phyloP scores from a whole-genome alignment of 2,329 filamentous ascomycete species.

The Ophiostoma himal-ulmi region DNA sequence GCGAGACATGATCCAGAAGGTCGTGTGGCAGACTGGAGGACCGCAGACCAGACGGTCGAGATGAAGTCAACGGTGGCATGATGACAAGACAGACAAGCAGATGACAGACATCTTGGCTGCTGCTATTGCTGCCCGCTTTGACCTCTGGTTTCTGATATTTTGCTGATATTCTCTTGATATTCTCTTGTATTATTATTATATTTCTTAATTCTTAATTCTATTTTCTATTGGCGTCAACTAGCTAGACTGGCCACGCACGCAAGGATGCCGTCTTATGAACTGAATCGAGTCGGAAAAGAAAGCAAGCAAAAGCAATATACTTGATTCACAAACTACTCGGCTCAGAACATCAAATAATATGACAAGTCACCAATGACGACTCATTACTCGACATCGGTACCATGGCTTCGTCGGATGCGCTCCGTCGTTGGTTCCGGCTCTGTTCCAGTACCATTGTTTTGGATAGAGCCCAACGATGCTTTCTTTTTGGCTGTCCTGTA shows the following conservation, averaged over 20 bases:
- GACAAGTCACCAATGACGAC: slow-evolving; percentile 7
- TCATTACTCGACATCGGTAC: background rate
- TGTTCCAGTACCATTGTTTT: background rate
- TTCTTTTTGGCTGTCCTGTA: background rate
- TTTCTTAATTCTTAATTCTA: background rate
- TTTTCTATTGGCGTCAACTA: too few species aligned
- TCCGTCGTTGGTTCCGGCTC: background rate
- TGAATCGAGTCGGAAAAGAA: background rate
- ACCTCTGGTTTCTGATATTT: background rate
- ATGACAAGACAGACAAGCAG: background rate
- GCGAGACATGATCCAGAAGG: slow-evolving; percentile 4
- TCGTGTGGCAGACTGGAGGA: background rate
- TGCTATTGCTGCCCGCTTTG: background rate
- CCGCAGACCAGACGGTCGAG: background rate
- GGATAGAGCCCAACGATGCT: background rate
- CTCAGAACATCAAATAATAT: background rate
- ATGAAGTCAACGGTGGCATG: background rate
- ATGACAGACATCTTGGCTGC: background rate
- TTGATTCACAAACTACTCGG: too few species aligned
- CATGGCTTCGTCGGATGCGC: background rate
- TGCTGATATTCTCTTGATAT: too few species aligned
- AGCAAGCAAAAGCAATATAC: background rate
- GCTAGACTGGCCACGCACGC: background rate
- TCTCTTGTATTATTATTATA: background rate
- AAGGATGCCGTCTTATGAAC: background rate